Evolutionary conservation across 306 rosid genomes (phyloP).

Genomic region (Macrotyloma uniflorum): DNA sequence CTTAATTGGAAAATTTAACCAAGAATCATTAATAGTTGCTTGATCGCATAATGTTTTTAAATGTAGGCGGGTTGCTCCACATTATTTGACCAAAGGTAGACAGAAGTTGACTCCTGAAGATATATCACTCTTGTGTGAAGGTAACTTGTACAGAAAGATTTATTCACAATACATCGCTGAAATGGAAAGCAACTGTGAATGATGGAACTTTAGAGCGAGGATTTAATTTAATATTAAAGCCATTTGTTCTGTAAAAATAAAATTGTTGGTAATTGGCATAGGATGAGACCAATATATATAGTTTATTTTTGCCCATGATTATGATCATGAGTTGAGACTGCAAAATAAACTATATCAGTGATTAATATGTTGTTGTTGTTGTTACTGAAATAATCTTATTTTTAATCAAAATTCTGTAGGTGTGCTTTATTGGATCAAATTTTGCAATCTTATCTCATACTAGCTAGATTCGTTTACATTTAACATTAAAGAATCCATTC

Average conservation of each 20-base stretch:
- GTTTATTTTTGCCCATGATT: slow-evolving; percentile 25
- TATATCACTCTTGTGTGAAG: slow-evolving; percentile 61
- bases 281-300: neutral
- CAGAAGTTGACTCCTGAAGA: slow-evolving; percentile 66
- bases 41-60: slow-evolving; percentile 31
- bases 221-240: slow-evolving; percentile 31
- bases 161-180: slow-evolving; percentile 33
- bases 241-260: slow-evolving; percentile 23
- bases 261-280: neutral
- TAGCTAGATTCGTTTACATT: too few species aligned
- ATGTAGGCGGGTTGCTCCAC: slow-evolving; percentile 68
- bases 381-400: neutral
- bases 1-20: neutral
- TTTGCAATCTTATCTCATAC: too few species aligned
- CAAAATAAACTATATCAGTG: slow-evolving; percentile 28
- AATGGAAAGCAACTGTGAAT: slow-evolving; percentile 37
- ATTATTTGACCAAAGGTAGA: slow-evolving; percentile 68
- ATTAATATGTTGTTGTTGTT: too few species aligned
- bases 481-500: neutral
- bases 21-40: slow-evolving; percentile 23
- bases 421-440: neutral
- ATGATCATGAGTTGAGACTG: slow-evolving; percentile 27
- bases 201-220: slow-evolving; percentile 38
- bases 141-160: slow-evolving; percentile 47
- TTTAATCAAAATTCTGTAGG: neutral